Evolutionary conservation across 2,329 filamentous ascomycete species (phyloP), one percentile per base, ranked within the genome.

Genomic region (Fusarium sambucinum): DNA sequence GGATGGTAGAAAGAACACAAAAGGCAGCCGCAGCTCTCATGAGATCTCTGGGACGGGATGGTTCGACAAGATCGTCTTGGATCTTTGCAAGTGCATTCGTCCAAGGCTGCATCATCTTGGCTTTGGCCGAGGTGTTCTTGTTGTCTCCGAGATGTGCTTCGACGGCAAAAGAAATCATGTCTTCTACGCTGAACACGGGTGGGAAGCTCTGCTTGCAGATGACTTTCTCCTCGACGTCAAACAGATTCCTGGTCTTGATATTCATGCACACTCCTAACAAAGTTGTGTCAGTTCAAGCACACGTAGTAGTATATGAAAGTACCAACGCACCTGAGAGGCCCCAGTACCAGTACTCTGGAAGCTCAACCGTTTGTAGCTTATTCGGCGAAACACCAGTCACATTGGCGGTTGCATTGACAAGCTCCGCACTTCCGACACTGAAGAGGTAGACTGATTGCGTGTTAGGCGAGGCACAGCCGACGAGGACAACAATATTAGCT

Each of bases 311-410:
- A 8, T 14, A 2, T 10, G 6, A 41, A 12, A 13, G 3, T 12
- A 11, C 6, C 9, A 3, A 12, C 17, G 11, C 2, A 48, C 52
- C 52, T 11, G 52, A 48, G 6, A 47, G 16, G 4, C 52, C 52
- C 52, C 41, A 55, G 4, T 55, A 55, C 41, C 52, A 55, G 29
- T 55, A 30, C 2, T 55, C 52, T 1, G 40, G 52, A 7, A 55
- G 41, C 23, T 46, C 41, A 8, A 17, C 11, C 5, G 27, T 37
- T 12, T 37, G 23, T 1, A 55, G 23, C 8, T 48, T 35, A 16
- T 5, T 37, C 10, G 13, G 17, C 6, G 40, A 37, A 8, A 48
- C 19, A 4, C 44, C 52, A 8, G 52, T 55, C 1, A 55, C 21
- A 12, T 55, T 55, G 11, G 52, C 30, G 4, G 52, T 37, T 5